phyloP scores from a whole-genome alignment of 805 yeast species.

The Candida silvatica region DNA sequence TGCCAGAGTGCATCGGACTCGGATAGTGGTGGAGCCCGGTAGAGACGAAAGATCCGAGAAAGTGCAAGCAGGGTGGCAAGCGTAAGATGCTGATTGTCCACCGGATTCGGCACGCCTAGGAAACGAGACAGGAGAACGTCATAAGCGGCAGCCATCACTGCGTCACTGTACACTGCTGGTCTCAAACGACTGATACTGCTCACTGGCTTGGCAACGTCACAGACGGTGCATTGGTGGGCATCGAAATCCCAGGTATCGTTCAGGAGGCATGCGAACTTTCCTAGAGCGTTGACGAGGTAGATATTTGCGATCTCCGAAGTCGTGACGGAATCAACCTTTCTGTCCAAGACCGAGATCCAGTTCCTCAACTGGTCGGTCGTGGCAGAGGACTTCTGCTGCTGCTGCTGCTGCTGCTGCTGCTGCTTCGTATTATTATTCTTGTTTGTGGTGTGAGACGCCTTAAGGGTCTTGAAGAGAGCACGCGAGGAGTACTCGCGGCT shows the following conservation, averaged over 20 bases:
- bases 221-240: constrained; percentile 26
- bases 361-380: neutral
- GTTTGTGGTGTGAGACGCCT: no score
- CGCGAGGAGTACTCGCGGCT: no score
- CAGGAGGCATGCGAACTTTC: constrained; percentile 34
- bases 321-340: neutral
- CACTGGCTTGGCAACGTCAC: no score
- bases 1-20: constrained; percentile 25
- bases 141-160: constrained; percentile 12
- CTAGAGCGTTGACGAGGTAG: constrained; percentile 29
- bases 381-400: neutral
- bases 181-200: no score
- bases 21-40: constrained; percentile 34
- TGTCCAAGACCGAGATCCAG: constrained; percentile 1
- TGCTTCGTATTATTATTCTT: no score
- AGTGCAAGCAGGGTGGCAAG: constrained; percentile 38
- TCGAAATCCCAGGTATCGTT: constrained; percentile 27
- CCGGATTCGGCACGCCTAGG: constrained; percentile 15
- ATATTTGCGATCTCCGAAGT: constrained; percentile 12
- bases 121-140: no score
- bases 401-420: neutral
- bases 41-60: constrained; percentile 43
- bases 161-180: no score
- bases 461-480: no score
- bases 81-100: constrained; percentile 17